A percentile compares a stretch with the other conserved stretches of the same genome.
Conservation (phyloP, 2,329 filamentous ascomycete species). For the Fusarium citri region DNA sequence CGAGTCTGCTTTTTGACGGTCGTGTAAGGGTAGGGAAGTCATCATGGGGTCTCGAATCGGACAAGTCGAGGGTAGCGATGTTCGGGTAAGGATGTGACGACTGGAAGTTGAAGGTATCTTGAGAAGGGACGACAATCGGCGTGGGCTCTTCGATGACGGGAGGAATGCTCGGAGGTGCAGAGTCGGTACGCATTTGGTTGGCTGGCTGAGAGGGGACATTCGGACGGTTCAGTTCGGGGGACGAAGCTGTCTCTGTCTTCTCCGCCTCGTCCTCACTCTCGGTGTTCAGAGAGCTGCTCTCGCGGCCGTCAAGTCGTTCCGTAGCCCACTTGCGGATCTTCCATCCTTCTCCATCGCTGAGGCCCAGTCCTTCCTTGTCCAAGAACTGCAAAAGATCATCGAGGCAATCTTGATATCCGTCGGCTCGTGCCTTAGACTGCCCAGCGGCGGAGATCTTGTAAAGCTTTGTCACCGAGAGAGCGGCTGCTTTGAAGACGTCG, state of each 20-base stretch:
- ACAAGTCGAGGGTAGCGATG: conserved; percentile 70
- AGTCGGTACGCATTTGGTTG: conserved; percentile 44
- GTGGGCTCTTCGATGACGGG: conserved; percentile 47
- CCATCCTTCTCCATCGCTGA: conserved; percentile 82
- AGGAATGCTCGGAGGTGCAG: conserved; percentile 44
- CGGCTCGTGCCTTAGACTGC: conserved; percentile 77
- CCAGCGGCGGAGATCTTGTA: conserved; percentile 91
- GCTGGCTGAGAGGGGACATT: conserved; percentile 54
- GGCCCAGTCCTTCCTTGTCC: conserved; percentile 82
- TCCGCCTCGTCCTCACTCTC: conserved; percentile 78
- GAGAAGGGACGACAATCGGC: conserved; percentile 64
- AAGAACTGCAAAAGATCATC: conserved; percentile 89
- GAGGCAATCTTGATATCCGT: conserved; percentile 94
- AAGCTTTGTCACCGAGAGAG: conserved; percentile 92
- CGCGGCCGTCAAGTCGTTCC: conserved; percentile 74
- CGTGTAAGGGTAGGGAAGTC: conserved; percentile 45
- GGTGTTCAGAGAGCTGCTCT: conserved; percentile 63
- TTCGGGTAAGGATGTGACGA: conserved; percentile 71
- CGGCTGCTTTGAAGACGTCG: conserved; percentile 90
- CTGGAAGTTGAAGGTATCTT: conserved; percentile 77
- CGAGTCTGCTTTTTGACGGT: conserved; percentile 48
- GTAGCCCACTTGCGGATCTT: conserved; percentile 72
- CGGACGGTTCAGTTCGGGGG: conserved; percentile 67
- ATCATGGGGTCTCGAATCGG: conserved; percentile 62
- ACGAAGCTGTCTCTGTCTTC: conserved; percentile 69